Evolutionary conservation across 2,329 filamentous ascomycete genomes (phyloP).

Genomic region (Xylaria hypoxylon): DNA sequence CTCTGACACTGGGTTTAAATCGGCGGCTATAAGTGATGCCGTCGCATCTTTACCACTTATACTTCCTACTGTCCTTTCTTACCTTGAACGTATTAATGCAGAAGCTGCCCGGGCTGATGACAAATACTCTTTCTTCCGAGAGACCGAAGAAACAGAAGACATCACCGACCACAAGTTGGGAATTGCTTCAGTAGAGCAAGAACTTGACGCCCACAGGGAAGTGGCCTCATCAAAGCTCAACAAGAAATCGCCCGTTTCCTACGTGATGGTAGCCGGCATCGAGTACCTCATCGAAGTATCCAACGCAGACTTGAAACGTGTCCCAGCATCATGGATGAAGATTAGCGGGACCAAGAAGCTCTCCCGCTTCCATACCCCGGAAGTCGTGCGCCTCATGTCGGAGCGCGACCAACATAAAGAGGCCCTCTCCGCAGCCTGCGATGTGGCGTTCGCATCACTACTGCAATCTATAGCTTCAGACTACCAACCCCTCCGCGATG

Average conservation of each 20-base stretch:
- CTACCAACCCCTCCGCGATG: slow-evolving; percentile 91
- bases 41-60: slow-evolving; percentile 83
- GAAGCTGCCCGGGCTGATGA: slow-evolving; percentile 87
- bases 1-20: slow-evolving; percentile 77
- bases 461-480: slow-evolving; percentile 80
- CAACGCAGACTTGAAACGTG: slow-evolving; percentile 82
- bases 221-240: slow-evolving; percentile 78
- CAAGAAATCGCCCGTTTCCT: slow-evolving; percentile 76
- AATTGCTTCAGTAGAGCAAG: slow-evolving; percentile 91
- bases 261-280: slow-evolving; percentile 87
- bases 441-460: slow-evolving; percentile 80
- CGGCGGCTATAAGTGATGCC: slow-evolving; percentile 75
- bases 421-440: slow-evolving; percentile 89
- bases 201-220: slow-evolving; percentile 80
- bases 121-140: slow-evolving; percentile 93
- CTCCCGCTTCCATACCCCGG: slow-evolving; percentile 93
- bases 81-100: slow-evolving; percentile 86
- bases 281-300: slow-evolving; percentile 95
- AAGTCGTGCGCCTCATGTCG: slow-evolving; percentile 82
- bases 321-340: slow-evolving; percentile 95
- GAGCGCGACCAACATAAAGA: slow-evolving; percentile 97
- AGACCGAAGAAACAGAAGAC: slow-evolving; percentile 86
- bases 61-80: slow-evolving; percentile 75
- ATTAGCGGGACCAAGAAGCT: slow-evolving; percentile 94
- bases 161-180: slow-evolving; percentile 90